Evolutionary conservation across 106 monocot genomes (phyloP).

Genomic region (Dendrobium catenatum): DNA sequence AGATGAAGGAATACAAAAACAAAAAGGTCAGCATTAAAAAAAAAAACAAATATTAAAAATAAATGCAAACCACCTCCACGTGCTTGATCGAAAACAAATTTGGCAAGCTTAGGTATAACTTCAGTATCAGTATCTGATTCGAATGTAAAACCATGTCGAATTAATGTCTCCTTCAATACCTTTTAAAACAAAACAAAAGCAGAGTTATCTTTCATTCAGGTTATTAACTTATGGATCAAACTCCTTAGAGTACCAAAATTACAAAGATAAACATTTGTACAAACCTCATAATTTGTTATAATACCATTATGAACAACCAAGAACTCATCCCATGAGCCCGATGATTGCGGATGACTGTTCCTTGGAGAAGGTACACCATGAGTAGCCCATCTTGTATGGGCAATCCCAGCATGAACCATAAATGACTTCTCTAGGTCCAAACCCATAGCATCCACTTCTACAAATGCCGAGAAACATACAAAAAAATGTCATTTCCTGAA

Average conservation of each 20-base stretch:
- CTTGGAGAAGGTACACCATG: slow-evolving; percentile 94
- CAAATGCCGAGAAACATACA: not conserved
- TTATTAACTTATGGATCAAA: not conserved
- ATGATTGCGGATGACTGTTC: slow-evolving; percentile 97
- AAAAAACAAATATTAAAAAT: not conserved
- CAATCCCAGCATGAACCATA: slow-evolving; percentile 85
- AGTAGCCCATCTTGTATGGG: slow-evolving; percentile 98
- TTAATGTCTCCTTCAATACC: slow-evolving; percentile 94
- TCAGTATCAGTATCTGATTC: slow-evolving; percentile 99
- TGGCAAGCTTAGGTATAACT: slow-evolving; percentile 98
- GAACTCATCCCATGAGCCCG: slow-evolving; percentile 70
- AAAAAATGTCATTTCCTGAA: not conserved
- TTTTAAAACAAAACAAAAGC: slow-evolving; percentile 12
- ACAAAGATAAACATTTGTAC: slow-evolving; percentile 3
- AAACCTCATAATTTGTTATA: slow-evolving; percentile 97
- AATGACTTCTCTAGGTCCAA: slow-evolving; percentile 70
- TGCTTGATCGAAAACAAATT: slow-evolving; percentile 89
- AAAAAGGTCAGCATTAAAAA: no score
- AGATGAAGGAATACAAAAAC: no score
- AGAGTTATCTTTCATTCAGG: not conserved
- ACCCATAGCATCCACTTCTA: slow-evolving; percentile 67
- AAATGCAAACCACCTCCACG: slow-evolving; percentile 47
- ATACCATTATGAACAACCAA: slow-evolving; percentile 98
- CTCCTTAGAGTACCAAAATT: not conserved
- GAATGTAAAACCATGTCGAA: slow-evolving; percentile 84